These are phyloP conservation scores for Mycena venus DNA, from an alignment of 768 basidiomycete genomes.

Conservation along the genomic window DNA sequence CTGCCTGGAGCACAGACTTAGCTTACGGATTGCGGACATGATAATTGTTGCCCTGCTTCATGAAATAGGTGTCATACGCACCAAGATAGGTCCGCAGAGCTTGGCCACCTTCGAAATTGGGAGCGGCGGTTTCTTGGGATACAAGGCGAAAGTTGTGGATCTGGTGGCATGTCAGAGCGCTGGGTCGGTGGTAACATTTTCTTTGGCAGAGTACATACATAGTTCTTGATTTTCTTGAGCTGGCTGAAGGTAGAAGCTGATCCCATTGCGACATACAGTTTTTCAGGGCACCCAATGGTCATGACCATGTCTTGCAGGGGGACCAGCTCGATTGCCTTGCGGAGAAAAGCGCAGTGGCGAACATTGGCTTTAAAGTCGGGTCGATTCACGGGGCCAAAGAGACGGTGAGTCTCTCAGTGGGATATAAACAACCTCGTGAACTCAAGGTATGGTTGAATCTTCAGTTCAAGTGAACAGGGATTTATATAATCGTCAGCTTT, in stretches of 20 bases:
- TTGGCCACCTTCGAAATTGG: background rate
- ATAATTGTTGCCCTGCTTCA: background rate
- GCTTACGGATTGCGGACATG: too few species aligned
- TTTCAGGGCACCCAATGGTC: background rate
- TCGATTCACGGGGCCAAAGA: background rate
- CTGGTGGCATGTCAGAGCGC: background rate
- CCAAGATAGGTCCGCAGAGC: background rate
- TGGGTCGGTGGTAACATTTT: background rate
- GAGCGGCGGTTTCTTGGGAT: background rate
- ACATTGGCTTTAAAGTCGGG: background rate
- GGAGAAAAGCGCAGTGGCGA: background rate
- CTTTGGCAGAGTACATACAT: background rate
- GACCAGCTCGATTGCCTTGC: background rate
- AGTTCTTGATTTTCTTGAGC: background rate
- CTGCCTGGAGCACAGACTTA: too few species aligned
- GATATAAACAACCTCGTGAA: background rate
- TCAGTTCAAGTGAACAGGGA: background rate
- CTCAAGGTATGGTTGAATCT: background rate
- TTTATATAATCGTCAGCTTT: constrained; percentile 3
- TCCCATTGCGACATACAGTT: background rate
- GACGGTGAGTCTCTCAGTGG: background rate
- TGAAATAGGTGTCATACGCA: background rate
- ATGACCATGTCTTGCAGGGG: background rate
- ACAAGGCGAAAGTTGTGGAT: background rate
- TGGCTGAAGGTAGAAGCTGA: background rate